Evolutionary conservation across 1,284 basidiomycete genomes (phyloP).

Genomic region (Rhodotorula glutinis): DNA sequence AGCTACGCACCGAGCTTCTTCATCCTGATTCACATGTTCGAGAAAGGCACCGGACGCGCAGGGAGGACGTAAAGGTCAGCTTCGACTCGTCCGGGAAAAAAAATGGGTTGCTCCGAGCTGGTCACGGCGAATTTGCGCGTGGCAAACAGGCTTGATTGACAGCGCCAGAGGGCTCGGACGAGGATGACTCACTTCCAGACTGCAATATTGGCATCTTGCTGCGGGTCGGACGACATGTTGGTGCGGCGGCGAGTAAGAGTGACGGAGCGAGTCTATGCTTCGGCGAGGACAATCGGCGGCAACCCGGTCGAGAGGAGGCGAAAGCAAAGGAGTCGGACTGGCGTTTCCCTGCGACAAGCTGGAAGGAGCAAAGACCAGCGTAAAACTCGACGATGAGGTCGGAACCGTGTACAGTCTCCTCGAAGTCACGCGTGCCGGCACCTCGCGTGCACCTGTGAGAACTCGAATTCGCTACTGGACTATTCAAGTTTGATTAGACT

Average conservation of each 20-base stretch:
- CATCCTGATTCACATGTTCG: conserved; percentile 61
- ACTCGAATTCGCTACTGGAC: too few species aligned
- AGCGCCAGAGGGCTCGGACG: neutral
- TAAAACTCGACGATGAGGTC: too few species aligned
- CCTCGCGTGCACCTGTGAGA: too few species aligned
- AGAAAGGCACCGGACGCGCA: neutral
- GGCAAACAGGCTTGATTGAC: neutral
- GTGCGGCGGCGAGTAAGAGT: too few species aligned
- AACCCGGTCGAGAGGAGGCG: neutral
- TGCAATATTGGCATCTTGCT: conserved; percentile 44
- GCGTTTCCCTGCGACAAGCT: too few species aligned
- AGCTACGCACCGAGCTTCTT: conserved; percentile 70
- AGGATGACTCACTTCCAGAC: conserved; percentile 53
- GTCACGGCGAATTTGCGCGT: too few species aligned
- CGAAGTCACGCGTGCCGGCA: too few species aligned
- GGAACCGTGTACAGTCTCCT: too few species aligned
- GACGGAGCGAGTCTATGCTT: neutral
- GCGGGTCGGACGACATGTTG: conserved; percentile 20
- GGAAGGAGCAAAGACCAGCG: too few species aligned
- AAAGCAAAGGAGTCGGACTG: neutral
- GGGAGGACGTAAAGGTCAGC: neutral
- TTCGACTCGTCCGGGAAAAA: too few species aligned
- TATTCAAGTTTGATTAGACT: too few species aligned
- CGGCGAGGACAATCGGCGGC: neutral
- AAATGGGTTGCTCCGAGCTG: neutral